phyloP scores from a whole-genome alignment of 1,284 basidiomycete genomes.

The Cutaneotrichosporon spelunceum region DNA sequence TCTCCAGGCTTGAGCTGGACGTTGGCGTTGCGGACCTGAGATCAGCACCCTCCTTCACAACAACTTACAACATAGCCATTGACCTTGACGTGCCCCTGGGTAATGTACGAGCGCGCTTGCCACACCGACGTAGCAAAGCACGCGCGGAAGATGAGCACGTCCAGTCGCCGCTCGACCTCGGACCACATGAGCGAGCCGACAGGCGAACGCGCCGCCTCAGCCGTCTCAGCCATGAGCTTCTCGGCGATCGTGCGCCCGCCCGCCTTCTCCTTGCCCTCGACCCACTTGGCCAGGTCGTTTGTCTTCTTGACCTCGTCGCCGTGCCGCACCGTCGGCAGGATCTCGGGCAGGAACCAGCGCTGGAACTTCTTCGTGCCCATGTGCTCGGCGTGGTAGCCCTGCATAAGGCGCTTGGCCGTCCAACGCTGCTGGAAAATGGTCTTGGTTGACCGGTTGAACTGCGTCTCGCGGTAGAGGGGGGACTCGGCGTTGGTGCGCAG shows the following conservation, averaged over 20 bases:
- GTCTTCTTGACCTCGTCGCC: slow-evolving; percentile 50
- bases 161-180: slow-evolving; percentile 90
- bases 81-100: slow-evolving; percentile 81
- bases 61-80: slow-evolving; percentile 79
- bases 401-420: slow-evolving; percentile 80
- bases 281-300: slow-evolving; percentile 58
- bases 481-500: slow-evolving; percentile 58
- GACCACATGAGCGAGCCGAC: slow-evolving; percentile 87
- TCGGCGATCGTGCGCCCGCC: slow-evolving; percentile 49
- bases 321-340: slow-evolving; percentile 71
- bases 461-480: slow-evolving; percentile 54
- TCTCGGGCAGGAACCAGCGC: slow-evolving; percentile 86
- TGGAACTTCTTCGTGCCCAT: slow-evolving; percentile 92
- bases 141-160: slow-evolving; percentile 84
- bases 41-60: background rate
- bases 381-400: slow-evolving; percentile 94
- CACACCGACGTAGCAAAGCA: slow-evolving; percentile 90
- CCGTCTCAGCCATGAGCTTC: slow-evolving; percentile 57
- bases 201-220: slow-evolving; percentile 60
- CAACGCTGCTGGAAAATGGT: slow-evolving; percentile 92
- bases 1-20: slow-evolving; percentile 91
- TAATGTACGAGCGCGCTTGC: slow-evolving; percentile 77
- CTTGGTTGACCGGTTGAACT: slow-evolving; percentile 61
- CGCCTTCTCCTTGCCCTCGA: slow-evolving; percentile 51
- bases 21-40: slow-evolving; percentile 77